Evolutionary conservation across 371 early-diverging fungal genomes (phyloP), one percentile per base, ranked within the genome.

Genomic region (Phascolomyces articulosus): DNA sequence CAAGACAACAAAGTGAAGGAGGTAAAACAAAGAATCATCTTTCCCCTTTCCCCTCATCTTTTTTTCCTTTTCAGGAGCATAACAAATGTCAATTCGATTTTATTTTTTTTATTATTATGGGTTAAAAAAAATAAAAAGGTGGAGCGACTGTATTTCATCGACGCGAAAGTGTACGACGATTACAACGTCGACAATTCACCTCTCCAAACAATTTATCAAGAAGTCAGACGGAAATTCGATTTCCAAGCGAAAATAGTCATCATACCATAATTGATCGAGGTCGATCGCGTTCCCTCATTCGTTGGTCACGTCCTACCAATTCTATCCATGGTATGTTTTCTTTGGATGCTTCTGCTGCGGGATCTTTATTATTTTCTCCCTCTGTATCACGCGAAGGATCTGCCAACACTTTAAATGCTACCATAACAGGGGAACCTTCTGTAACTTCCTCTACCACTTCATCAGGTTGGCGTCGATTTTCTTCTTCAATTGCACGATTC

Each of bases 391-490:
- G 44, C 4, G 44, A 44, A 44, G n/a, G 4, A 18, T 44, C 44
- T n/a, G 16, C 38, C 9, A 9, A 6, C 13, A 13, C 38, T 38
- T 9, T 13, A 9, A 38, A 13, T 38, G 38, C 4, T 44, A n/a
- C 44, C 0, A 2, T 2, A n/a, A 8, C 4, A 13, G n/a, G 44
- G 16, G 44, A n/a, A 44, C 18, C 34, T 34, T 34, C 2, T 34
- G 11, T 2, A 34, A 3, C 21, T 18, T 24, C 34, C 11, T 34
- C 2, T 34, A 34, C 2, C 6, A 3, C 21, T 18, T 24, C 24
- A 24, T 51, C 51, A 0, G 16, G 60, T 1, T 60, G 60, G 60
- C 49, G 31, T 48, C 60, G 60, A 13, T 20, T 60, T 27, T 49
- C 49, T 6, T 60, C 60, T 20, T 60, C 51, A 3, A 18, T 60